Evolutionary conservation across 192 early-diverging fungal genomes (phyloP).

Genomic region (Backusella psychrophila): DNA sequence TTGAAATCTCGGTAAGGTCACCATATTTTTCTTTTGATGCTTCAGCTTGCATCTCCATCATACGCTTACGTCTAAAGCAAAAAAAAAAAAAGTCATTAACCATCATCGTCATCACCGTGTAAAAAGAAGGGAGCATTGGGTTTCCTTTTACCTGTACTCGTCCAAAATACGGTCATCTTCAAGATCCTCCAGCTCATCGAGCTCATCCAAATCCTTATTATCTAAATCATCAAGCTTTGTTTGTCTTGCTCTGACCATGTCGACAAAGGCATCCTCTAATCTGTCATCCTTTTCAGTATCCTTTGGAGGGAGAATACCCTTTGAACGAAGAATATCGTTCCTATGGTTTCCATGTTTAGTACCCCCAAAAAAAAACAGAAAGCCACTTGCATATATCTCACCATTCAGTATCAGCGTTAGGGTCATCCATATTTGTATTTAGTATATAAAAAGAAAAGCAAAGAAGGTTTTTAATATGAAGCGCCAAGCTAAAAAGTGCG

Average conservation of each 20-base stretch:
- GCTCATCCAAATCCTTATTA: conserved; percentile 71
- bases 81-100: neutral
- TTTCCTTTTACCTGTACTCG: conserved; percentile 58
- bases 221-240: conserved; percentile 60
- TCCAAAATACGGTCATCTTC: conserved; percentile 86
- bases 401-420: conserved; percentile 43
- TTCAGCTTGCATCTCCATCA: conserved; percentile 82
- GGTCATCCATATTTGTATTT: conserved; percentile 33
- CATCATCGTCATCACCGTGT: neutral
- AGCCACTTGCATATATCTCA: neutral
- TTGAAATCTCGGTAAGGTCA: conserved; percentile 80
- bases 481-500: neutral
- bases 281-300: conserved; percentile 71
- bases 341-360: conserved; percentile 27
- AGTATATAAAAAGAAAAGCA: neutral
- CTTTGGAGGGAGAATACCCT: conserved; percentile 87
- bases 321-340: conserved; percentile 93
- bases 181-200: conserved; percentile 92
- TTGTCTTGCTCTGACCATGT: conserved; percentile 58
- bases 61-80: conserved; percentile 61
- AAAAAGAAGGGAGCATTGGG: neutral
- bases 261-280: conserved; percentile 70
- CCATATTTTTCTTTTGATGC: conserved; percentile 80
- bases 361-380: neutral
- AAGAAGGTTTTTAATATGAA: neutral